Base-by-base conservation (phyloP, 2,329 filamentous ascomycete species). In the Penicillium aurantiogriseum region DNA sequence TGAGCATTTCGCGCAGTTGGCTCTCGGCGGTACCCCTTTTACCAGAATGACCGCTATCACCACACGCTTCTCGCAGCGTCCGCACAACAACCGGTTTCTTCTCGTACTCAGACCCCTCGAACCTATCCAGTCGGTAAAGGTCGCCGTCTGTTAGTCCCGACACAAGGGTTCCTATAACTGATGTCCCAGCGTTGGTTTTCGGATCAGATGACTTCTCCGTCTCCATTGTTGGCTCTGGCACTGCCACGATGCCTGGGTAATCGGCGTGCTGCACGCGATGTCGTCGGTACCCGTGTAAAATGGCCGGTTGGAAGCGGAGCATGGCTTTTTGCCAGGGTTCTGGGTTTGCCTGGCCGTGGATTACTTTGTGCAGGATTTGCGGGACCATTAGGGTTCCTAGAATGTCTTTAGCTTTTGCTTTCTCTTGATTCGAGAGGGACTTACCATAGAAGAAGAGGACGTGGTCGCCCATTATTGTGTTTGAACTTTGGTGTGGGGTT, bases 311-410 rank as follows among this genome's bases (percentile, higher is more conserved):
- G 71, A 91, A 83, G 61, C 85, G 85, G 36, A 93, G 78, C 46
- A 84, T 74, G 13, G 73, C 72, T 57, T 76, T 77, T 69, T 82
- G 81, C 61, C 77, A 81, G 72, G 73, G 80, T 68, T 73, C 82
- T 36, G 69, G 84, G 69, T 61, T 81, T 17, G 77, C 73, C 9
- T 77, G 76, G 63, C 86, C 85, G 76, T 92, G 90, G 74, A 90
- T 90, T 43, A 96, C 92, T 35, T 89, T 88, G 77, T 89, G 88
- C 66, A 97, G 91, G 67, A 97, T 87, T 69, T 89, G 85, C 0
- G 89, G 86, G n/a, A 88, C 89, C 92, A 97, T 97, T 70, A 88
- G 75, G 27, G 84, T 87, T 63, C 81, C 77, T 81, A 50, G 33
- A 39, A 7, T 6, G 11, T 19, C 35, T 35, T 60, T 52, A 53